Percentiles rank a stretch among this genome's conserved stretches.
Evolutionary conservation across 176 grass and related monocot genomes (phyloP).

Genomic region (Juncus effusus): DNA sequence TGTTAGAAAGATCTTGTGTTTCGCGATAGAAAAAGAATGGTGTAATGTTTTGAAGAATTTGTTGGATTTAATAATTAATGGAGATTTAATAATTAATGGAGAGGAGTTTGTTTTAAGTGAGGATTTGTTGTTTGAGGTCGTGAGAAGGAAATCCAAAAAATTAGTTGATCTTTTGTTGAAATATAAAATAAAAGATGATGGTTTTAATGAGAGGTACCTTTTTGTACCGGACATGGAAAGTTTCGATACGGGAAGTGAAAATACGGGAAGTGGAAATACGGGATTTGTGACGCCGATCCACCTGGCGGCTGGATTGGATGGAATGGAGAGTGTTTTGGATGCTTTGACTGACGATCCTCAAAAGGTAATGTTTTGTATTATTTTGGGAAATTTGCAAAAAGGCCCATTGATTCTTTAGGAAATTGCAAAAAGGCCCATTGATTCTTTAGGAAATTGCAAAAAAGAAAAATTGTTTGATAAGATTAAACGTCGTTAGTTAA

Average conservation of each 20-base stretch:
- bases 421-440: no score
- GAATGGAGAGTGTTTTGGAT: slow-evolving; percentile 52
- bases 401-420: no score
- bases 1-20: slow-evolving; percentile 47
- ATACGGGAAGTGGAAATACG: background rate
- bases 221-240: slow-evolving; percentile 56
- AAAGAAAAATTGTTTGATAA: slow-evolving; percentile 1
- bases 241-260: background rate
- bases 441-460: no score
- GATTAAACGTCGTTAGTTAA: background rate
- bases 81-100: slow-evolving; percentile 37
- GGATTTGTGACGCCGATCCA: slow-evolving; percentile 62
- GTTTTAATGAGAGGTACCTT: slow-evolving; percentile 29
- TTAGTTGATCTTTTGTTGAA: slow-evolving; percentile 54
- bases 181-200: slow-evolving; percentile 32
- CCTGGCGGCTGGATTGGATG: slow-evolving; percentile 47
- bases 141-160: slow-evolving; percentile 49
- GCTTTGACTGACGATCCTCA: slow-evolving; percentile 69
- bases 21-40: slow-evolving; percentile 49
- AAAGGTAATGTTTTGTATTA: slow-evolving; percentile 41
- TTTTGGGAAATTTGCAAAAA: background rate
- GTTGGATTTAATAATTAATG: slow-evolving; percentile 51
- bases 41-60: slow-evolving; percentile 58
- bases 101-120: slow-evolving; percentile 47
- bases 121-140: slow-evolving; percentile 34